Evolutionary conservation across 2,329 filamentous ascomycete species (phyloP).

Genomic region (Botrytis tulipae): DNA sequence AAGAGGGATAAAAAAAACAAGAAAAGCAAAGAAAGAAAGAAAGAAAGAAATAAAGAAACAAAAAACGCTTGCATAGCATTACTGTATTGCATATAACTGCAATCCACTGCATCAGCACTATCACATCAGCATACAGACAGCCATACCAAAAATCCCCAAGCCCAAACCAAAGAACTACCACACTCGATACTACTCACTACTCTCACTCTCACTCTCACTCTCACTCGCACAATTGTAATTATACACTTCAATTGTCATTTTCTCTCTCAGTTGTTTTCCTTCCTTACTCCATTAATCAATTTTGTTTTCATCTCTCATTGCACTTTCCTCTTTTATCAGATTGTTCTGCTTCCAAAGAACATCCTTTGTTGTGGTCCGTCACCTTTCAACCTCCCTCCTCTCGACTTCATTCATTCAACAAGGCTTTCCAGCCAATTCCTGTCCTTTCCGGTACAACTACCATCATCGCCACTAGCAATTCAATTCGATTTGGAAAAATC

Average conservation of each 20-base stretch:
- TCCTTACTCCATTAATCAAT: neutral
- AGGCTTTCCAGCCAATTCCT: slow-evolving; percentile 16
- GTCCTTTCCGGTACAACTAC: slow-evolving; percentile 10
- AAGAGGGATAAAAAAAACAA: neutral
- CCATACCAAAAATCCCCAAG: neutral
- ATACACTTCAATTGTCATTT: neutral
- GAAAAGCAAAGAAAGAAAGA: neutral
- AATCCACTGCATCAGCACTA: slow-evolving; percentile 8
- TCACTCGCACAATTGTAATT: slow-evolving; percentile 11
- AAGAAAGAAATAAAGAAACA: neutral
- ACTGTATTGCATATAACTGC: slow-evolving; percentile 6
- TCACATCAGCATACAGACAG: neutral
- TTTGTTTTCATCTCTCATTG: slow-evolving; percentile 3
- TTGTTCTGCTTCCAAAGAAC: slow-evolving; percentile 1
- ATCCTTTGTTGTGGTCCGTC: slow-evolving; percentile 10
- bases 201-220: neutral
- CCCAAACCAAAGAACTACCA: neutral
- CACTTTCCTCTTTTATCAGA: slow-evolving; percentile 1
- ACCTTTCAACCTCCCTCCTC: neutral
- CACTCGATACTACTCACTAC: neutral
- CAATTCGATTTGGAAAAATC: neutral
- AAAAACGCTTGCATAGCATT: slow-evolving; percentile 14
- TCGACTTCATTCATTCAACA: slow-evolving; percentile 1
- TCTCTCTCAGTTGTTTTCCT: slow-evolving; percentile 6
- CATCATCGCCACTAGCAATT: neutral